Percentiles rank a stretch among this genome's conserved stretches.
Conservation (phyloP, 129 eudicot species). For the Apium graveolens region DNA sequence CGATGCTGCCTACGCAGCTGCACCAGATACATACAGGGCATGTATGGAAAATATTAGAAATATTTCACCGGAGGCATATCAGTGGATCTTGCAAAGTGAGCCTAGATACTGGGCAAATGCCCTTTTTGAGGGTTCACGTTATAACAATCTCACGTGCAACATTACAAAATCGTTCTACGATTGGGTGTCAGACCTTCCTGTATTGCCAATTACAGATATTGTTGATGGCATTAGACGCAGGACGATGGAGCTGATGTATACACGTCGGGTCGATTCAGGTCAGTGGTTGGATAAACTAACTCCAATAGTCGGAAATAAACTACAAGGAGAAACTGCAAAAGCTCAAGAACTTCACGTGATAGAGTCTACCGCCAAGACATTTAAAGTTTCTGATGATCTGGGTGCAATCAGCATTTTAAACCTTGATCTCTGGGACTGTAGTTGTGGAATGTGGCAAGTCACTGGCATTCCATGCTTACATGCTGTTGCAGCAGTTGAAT, state of each 20-base stretch:
- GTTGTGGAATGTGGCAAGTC: constrained; percentile 17
- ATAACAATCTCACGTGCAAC: constrained; percentile 14
- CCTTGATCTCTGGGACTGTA: constrained; percentile 19
- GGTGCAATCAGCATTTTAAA: constrained; percentile 11
- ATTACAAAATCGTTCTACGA: constrained; percentile 7
- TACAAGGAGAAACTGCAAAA: constrained; percentile 8
- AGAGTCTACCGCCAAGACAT: constrained; percentile 5
- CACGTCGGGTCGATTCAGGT: constrained; percentile 7
- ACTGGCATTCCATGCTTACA: constrained; percentile 18
- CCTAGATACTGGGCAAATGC: constrained; percentile 15
- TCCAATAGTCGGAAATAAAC: constrained; percentile 6
- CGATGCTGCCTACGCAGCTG: constrained; percentile 14
- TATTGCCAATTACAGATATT: constrained; percentile 13
- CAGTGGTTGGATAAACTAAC: constrained; percentile 15
- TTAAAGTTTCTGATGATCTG: constrained; percentile 14
- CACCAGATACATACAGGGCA: constrained; percentile 2
- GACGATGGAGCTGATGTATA: constrained; percentile 16
- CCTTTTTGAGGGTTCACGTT: constrained; percentile 11
- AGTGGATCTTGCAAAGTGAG: constrained; percentile 18
- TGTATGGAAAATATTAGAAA: constrained; percentile 8
- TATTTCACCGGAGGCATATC: constrained; percentile 16
- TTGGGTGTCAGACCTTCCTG: constrained; percentile 14
- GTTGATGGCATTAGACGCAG: constrained; percentile 14
- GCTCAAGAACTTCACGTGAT: constrained; percentile 13
- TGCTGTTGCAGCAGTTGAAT: constrained; percentile 11